phyloP scores from a whole-genome alignment of 2,329 filamentous ascomycete genomes.

The Rugonectria rugulosa region DNA sequence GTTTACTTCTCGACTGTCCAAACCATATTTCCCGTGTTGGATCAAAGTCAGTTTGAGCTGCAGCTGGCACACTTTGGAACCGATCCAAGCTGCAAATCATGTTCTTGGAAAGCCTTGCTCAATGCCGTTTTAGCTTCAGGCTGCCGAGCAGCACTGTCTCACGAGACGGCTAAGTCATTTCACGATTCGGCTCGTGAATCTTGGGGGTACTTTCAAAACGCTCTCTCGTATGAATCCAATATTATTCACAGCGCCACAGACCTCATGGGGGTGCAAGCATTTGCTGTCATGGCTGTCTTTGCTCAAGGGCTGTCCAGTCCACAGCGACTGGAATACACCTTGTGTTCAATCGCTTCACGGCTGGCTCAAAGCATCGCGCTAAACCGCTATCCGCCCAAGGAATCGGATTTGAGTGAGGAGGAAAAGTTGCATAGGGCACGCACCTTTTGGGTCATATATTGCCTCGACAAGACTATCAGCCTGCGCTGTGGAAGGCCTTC shows the following conservation, averaged over 20 bases:
- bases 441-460: constrained; percentile 14
- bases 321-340: constrained; percentile 8
- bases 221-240: not conserved
- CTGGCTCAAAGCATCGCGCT: constrained; percentile 4
- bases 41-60: not conserved
- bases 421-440: not conserved
- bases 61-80: not conserved
- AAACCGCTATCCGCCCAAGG: not conserved
- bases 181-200: not conserved
- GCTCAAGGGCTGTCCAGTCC: constrained; percentile 14
- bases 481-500: constrained; percentile 7
- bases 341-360: not conserved
- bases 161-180: constrained; percentile 8
- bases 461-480: constrained; percentile 12
- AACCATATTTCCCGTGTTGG: not conserved
- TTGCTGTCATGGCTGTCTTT: constrained; percentile 13
- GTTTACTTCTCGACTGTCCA: constrained; percentile 2
- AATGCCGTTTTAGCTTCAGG: constrained; percentile 11
- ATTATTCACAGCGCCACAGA: constrained; percentile 4
- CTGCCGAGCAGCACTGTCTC: constrained; percentile 7
- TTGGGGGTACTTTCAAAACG: constrained; percentile 6
- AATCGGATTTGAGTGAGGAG: not conserved
- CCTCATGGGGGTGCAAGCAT: constrained; percentile 5
- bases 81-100: not conserved
- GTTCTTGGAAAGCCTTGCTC: constrained; percentile 4